phyloP scores from a whole-genome alignment of 2,329 filamentous ascomycete genomes.

The Colletotrichum limetticola region DNA sequence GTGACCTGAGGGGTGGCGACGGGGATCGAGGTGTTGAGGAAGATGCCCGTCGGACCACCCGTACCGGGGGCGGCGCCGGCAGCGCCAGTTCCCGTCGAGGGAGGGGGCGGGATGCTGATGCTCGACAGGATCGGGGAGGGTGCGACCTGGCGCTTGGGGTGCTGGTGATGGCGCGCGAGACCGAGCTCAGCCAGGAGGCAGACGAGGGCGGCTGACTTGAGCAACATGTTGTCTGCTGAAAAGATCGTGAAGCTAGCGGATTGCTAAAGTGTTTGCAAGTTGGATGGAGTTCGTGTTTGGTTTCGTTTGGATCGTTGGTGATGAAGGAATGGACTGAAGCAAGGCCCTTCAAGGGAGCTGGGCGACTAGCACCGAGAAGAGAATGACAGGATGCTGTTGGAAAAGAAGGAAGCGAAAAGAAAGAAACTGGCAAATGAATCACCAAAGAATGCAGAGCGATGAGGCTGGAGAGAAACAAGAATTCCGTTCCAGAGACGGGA shows the following conservation, averaged over 20 bases:
- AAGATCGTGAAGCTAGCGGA: conserved; percentile 10
- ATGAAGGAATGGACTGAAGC: conserved; percentile 30
- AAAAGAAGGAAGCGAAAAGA: conserved; percentile 19
- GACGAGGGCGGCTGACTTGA: conserved; percentile 20
- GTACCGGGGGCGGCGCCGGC: background rate
- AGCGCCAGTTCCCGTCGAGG: conserved; percentile 22
- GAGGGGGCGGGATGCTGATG: conserved; percentile 19
- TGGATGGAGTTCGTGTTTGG: background rate
- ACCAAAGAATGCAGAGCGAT: conserved; percentile 25
- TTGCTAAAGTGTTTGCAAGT: conserved; percentile 15
- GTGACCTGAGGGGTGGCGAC: conserved; percentile 14
- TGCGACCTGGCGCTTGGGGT: conserved; percentile 2
- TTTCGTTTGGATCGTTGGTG: conserved; percentile 8
- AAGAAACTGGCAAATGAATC: conserved; percentile 23
- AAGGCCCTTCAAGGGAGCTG: conserved; percentile 31
- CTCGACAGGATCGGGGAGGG: conserved; percentile 28
- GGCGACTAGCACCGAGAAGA: conserved; percentile 35
- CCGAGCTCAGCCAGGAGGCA: conserved; percentile 30
- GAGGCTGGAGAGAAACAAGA: conserved; percentile 24
- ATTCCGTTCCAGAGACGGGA: conserved; percentile 7
- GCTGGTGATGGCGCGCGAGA: conserved; percentile 23
- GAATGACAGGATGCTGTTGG: conserved; percentile 27
- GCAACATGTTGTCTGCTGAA: conserved; percentile 28
- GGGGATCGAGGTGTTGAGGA: conserved; percentile 32
- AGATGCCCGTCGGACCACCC: conserved; percentile 21